These are phyloP conservation scores for Orbilia brochopaga DNA, from an alignment of 2,329 filamentous ascomycete genomes.

Conservation along the genomic window DNA sequence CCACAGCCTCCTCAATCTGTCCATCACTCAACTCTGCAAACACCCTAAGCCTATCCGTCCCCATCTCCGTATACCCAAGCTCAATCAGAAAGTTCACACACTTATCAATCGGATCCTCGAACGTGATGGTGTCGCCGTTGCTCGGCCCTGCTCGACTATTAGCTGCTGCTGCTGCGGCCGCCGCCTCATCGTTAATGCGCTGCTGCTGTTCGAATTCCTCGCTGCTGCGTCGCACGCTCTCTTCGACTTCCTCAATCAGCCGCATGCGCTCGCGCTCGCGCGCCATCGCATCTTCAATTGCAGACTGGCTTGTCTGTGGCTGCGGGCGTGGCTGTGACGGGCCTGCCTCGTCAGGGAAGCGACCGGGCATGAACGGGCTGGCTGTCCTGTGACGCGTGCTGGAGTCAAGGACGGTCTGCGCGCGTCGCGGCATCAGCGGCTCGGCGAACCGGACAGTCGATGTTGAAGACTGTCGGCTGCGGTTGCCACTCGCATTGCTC, in stretches of 20 bases:
- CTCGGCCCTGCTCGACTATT: slow-evolving; percentile 15
- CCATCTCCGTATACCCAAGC: slow-evolving; percentile 53
- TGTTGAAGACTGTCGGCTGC: slow-evolving; percentile 51
- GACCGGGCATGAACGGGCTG: slow-evolving; percentile 37
- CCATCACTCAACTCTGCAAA: slow-evolving; percentile 52
- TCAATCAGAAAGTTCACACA: slow-evolving; percentile 53
- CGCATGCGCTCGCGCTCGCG: slow-evolving; percentile 43
- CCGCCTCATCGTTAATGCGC: slow-evolving; percentile 24
- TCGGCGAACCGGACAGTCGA: slow-evolving; percentile 46
- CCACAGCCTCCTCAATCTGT: slow-evolving; percentile 51
- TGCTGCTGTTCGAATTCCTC: slow-evolving; percentile 46
- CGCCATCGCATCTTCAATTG: slow-evolving; percentile 37
- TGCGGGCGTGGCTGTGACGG: neutral
- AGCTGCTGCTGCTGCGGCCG: slow-evolving; percentile 21
- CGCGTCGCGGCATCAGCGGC: slow-evolving; percentile 34
- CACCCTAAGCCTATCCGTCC: slow-evolving; percentile 53
- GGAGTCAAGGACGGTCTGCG: slow-evolving; percentile 38
- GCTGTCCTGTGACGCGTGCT: slow-evolving; percentile 17
- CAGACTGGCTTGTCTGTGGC: slow-evolving; percentile 39
- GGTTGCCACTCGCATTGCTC: slow-evolving; percentile 33
- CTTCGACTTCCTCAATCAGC: slow-evolving; percentile 45
- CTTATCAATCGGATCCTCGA: slow-evolving; percentile 49
- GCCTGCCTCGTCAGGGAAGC: slow-evolving; percentile 35
- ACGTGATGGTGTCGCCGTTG: slow-evolving; percentile 5
- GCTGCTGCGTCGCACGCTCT: slow-evolving; percentile 45